phyloP scores from a whole-genome alignment of 352 stramenopile species.

The Pythium aphanidermatum region DNA sequence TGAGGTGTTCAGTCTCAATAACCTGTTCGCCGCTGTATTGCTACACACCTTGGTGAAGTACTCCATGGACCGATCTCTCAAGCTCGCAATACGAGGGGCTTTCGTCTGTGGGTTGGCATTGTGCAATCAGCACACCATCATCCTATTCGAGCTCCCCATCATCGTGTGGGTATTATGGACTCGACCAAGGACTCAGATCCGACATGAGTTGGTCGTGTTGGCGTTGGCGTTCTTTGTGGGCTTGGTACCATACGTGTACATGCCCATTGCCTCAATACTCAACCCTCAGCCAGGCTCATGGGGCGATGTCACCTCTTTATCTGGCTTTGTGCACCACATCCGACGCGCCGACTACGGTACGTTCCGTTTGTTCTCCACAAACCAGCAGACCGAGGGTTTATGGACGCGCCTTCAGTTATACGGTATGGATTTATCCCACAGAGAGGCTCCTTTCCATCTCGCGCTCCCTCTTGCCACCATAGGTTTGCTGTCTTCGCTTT shows the following conservation, averaged over 20 bases:
- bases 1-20: slow-evolving; percentile 97
- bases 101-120: slow-evolving; percentile 90
- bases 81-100: slow-evolving; percentile 50
- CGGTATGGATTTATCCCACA: slow-evolving; percentile 47
- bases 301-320: slow-evolving; percentile 84
- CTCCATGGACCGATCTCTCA: slow-evolving; percentile 11
- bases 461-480: slow-evolving; percentile 28
- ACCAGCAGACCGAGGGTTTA: slow-evolving; percentile 53
- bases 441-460: slow-evolving; percentile 47
- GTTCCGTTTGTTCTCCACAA: slow-evolving; percentile 89
- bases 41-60: slow-evolving; percentile 61
- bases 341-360: slow-evolving; percentile 91
- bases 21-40: slow-evolving; percentile 84
- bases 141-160: slow-evolving; percentile 90
- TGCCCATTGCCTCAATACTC: slow-evolving; percentile 64
- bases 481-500: slow-evolving; percentile 13
- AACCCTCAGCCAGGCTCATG: slow-evolving; percentile 87
- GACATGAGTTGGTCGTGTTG: slow-evolving; percentile 35
- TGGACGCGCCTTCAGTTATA: slow-evolving; percentile 69
- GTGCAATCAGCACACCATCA: slow-evolving; percentile 95
- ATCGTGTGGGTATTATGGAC: slow-evolving; percentile 69
- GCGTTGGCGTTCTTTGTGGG: slow-evolving; percentile 63
- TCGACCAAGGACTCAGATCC: slow-evolving; percentile 22
- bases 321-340: slow-evolving; percentile 90
- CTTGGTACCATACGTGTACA: slow-evolving; percentile 82